Base-by-base conservation (phyloP, 768 basidiomycete genomes). In the Sistotremastrum niveocremeum region DNA sequence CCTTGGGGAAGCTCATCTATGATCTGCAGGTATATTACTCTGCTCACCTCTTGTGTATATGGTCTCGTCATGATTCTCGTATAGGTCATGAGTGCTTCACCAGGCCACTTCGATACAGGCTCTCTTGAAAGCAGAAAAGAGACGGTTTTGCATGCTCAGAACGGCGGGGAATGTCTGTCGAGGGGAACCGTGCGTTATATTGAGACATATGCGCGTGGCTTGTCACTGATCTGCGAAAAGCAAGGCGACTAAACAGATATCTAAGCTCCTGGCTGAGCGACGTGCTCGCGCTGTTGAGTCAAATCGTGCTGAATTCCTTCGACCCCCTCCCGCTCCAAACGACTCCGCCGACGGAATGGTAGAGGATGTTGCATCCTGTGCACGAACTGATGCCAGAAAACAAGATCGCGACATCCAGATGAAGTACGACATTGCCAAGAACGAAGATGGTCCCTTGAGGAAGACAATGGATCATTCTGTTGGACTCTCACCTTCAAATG, bases 371-470 rank as follows among this genome's bases (percentile, higher is more conserved):
- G 59, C 69, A 10, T 81, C 83, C 3, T 88, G 84, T 53, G 85
- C 85, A 8, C 76, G 85, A 6, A 73, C 75, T 3, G 81, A 86
- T 48, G 79, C 84, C 34, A 83, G 77, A 56, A 64, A 71, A 0
- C 62, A 84, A 33, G 75, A 88, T 58, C 67, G 86, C 36, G 81
- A 85, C 46, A 64, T 75, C 1, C 86, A 88, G 55, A 85, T 88
- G 70, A 84, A 83, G 58, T 88, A 87, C 52, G 86, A 89, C 57
- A 82, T 89, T 50, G 81, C 80, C n/a, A 84, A 78, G 61, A 86
- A 88, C 50, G 79, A 77, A 45, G 82, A 83, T 35, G 85, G 85
- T 0, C 84, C 84, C 1, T 64, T 89, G 38, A 69, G 73, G 32
- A 69, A 76, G 53, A 85, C 79, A 0, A 54, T 77, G 51, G 70